A percentile compares a stretch with the other conserved stretches of the same genome.
These are phyloP conservation scores for Gnaphalium uliginosum DNA, from an alignment of 129 eudicot species.

Conservation along the genomic window DNA sequence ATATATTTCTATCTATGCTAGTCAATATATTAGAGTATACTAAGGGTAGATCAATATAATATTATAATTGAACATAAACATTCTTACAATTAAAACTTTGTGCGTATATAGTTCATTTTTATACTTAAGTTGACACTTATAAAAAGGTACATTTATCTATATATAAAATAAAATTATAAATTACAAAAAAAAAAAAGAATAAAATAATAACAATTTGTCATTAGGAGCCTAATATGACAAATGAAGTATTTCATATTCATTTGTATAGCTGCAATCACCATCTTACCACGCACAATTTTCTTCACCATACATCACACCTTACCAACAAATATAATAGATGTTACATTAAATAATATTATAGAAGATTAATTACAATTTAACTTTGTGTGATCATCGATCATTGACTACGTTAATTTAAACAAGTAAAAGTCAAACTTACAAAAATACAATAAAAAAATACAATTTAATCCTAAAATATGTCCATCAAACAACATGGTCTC, in stretches of 20 bases:
- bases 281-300: constrained; percentile 31
- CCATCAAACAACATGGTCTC: constrained; percentile 45
- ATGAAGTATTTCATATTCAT: not conserved
- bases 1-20: too few relatives aligned
- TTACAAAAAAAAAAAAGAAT: not conserved
- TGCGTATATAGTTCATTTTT: too few relatives aligned
- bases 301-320: constrained; percentile 40
- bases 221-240: constrained; percentile 26
- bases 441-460: not conserved
- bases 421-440: constrained; percentile 18
- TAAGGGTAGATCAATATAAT: too few relatives aligned
- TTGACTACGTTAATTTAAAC: constrained; percentile 18
- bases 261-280: constrained; percentile 26
- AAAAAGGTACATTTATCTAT: too few relatives aligned
- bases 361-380: constrained; percentile 33
- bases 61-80: too few relatives aligned
- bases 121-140: too few relatives aligned
- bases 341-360: constrained; percentile 12
- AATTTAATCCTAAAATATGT: constrained; percentile 2
- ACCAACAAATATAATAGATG: constrained; percentile 9
- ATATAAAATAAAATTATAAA: too few relatives aligned
- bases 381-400: constrained; percentile 32
- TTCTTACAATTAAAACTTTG: too few relatives aligned
- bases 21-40: not conserved
- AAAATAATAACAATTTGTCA: constrained; percentile 2